phyloP scores from a whole-genome alignment of 2,329 filamentous ascomycete species.

The Parastagonospora avenae region DNA sequence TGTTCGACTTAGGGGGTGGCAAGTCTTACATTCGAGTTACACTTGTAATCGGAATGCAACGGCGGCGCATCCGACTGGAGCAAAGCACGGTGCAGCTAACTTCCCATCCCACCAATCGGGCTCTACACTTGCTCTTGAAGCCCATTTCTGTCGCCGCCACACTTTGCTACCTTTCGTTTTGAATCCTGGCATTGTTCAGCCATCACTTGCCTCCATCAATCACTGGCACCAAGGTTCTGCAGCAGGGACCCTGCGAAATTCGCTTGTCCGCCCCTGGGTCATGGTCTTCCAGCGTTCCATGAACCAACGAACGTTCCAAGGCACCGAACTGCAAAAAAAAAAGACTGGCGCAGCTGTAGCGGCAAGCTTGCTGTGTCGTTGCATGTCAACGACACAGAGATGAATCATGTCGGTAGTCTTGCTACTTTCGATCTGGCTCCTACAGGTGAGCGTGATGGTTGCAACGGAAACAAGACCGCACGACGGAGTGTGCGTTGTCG shows the following conservation, averaged over 20 bases:
- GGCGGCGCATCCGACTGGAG: constrained; percentile 4
- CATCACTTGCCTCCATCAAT: constrained; percentile 4
- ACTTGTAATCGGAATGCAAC: no score
- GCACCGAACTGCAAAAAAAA: constrained; percentile 2
- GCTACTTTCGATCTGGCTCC: constrained; percentile 11
- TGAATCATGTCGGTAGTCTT: constrained; percentile 9
- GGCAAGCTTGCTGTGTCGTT: constrained; percentile 6
- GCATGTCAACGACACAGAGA: constrained; percentile 1
- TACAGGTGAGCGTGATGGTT: constrained; percentile 7
- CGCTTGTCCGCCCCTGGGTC: constrained; percentile 13
- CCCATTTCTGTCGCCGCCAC: constrained; percentile 7
- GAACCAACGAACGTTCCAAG: constrained; percentile 6
- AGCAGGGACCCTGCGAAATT: constrained; percentile 17
- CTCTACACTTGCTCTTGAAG: constrained; percentile 1
- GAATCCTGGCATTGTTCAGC: constrained; percentile 6
- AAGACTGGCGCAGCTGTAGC: constrained; percentile 1
- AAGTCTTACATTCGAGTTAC: no score
- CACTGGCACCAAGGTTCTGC: constrained; percentile 15
- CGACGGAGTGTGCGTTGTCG: constrained; percentile 19
- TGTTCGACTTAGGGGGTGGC: no score
- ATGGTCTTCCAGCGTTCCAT: constrained; percentile 4
- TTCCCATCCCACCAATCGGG: constrained; percentile 6
- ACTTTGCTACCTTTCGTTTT: neutral
- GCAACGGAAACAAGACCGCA: constrained; percentile 11
- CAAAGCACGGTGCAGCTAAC: constrained; percentile 2